phyloP scores from a whole-genome alignment of 306 rosid genomes.

The Ammopiptanthus mongolicus region DNA sequence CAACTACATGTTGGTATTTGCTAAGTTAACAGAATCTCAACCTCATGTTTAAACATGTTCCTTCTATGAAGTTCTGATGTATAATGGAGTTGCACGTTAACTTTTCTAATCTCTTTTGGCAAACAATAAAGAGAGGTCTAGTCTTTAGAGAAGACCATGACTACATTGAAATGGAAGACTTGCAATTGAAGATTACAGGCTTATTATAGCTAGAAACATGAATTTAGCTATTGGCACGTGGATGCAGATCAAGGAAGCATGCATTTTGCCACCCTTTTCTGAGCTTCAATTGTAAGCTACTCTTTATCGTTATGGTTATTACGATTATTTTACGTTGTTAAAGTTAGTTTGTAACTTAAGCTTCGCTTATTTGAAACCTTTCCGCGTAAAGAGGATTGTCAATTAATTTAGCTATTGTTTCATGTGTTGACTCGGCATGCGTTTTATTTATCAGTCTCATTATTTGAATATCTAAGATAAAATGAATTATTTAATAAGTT shows the following conservation, averaged over 20 bases:
- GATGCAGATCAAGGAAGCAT: background rate
- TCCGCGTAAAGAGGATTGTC: background rate
- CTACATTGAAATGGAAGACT: background rate
- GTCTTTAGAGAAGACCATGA: background rate
- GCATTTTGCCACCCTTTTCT: background rate
- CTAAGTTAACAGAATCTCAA: constrained; percentile 2
- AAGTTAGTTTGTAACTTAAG: constrained; percentile 3
- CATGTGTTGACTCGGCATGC: background rate
- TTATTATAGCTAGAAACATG: background rate
- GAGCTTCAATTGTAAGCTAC: constrained; percentile 5
- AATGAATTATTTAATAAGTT: too few relatives aligned
- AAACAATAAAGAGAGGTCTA: background rate
- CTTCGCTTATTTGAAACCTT: background rate
- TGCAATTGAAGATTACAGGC: constrained; percentile 1
- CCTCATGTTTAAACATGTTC: background rate
- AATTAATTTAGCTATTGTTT: constrained; percentile 9
- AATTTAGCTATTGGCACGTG: background rate
- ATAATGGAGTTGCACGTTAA: background rate
- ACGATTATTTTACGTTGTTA: background rate
- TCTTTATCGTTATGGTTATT: constrained; percentile 7
- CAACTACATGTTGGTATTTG: too few relatives aligned
- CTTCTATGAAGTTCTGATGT: background rate
- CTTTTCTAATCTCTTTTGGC: background rate
- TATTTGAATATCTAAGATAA: too few relatives aligned
- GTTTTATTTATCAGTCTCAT: background rate